Evolutionary conservation across 164 flowering plant species (phyloP).

Genomic region (Dillenia suffruticosa): DNA sequence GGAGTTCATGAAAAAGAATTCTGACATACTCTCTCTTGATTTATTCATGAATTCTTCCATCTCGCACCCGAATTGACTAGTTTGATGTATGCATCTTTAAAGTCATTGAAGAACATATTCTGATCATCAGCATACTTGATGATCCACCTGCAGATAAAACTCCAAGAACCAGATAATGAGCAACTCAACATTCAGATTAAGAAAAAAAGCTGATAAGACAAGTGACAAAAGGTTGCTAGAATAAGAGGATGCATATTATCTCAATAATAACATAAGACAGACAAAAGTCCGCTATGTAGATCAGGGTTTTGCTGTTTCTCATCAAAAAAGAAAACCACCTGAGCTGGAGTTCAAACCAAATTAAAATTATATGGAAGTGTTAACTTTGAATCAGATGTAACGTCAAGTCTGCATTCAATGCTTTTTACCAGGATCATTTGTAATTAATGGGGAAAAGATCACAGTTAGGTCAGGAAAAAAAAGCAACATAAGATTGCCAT

Average conservation of each 20-base stretch:
- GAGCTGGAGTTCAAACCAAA: too few relatives aligned
- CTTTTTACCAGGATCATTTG: too few relatives aligned
- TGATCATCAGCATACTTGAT: conserved; percentile 60
- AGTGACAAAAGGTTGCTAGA: neutral
- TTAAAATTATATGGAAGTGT: too few relatives aligned
- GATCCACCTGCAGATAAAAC: conserved; percentile 63
- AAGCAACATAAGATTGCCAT: too few relatives aligned
- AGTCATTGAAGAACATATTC: conserved; percentile 69
- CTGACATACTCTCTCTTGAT: too few relatives aligned
- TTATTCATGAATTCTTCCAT: conserved; percentile 43
- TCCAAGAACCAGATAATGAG: neutral
- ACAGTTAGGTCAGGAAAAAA: too few relatives aligned
- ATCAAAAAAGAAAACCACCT: too few relatives aligned
- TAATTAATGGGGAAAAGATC: too few relatives aligned
- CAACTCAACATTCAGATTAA: neutral
- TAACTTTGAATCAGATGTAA: too few relatives aligned
- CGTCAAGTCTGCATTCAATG: too few relatives aligned
- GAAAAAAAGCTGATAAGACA: neutral
- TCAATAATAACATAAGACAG: neutral
- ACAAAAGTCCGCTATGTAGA: neutral
- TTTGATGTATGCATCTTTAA: conserved; percentile 63
- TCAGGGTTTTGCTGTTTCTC: neutral
- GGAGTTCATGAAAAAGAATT: too few relatives aligned
- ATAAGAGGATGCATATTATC: neutral
- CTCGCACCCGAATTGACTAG: conserved; percentile 81